phyloP scores from a whole-genome alignment of 306 rosid genomes.

The Inga laurina region DNA sequence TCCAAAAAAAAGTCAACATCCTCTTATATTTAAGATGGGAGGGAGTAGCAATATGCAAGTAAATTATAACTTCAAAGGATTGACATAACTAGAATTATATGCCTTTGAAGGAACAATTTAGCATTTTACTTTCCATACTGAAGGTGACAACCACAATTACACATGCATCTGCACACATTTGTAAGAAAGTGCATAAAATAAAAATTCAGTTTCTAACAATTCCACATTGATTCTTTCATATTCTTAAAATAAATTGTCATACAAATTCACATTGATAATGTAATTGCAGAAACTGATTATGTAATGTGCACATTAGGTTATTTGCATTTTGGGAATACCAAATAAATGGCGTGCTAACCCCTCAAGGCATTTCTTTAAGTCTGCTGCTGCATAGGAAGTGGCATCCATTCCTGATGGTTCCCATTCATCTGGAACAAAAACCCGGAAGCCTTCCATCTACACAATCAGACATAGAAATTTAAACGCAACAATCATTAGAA shows the following conservation, averaged over 20 bases:
- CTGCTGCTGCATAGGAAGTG: conserved; percentile 77
- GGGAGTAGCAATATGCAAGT: not conserved
- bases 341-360: conserved; percentile 90
- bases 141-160: not conserved
- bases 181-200: not conserved
- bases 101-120: not conserved
- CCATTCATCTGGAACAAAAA: conserved; percentile 80
- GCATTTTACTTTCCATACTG: conserved; percentile 11
- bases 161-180: not conserved
- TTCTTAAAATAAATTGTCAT: conserved; percentile 22
- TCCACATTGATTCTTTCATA: not conserved
- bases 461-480: conserved; percentile 30
- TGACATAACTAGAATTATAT: conserved; percentile 25
- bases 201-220: conserved; percentile 12
- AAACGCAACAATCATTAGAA: conserved; percentile 15
- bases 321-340: conserved; percentile 55
- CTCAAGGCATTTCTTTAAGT: conserved; percentile 94
- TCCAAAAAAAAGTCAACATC: too few species aligned
- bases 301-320: conserved; percentile 8
- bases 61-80: conserved; percentile 3
- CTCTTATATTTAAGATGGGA: too few species aligned
- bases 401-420: conserved; percentile 71
- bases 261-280: conserved; percentile 19
- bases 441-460: conserved; percentile 98
- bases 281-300: conserved; percentile 26